These are phyloP conservation scores for Pseudopyrenochaeta lycopersici DNA, from an alignment of 2,329 filamentous ascomycete genomes.

Conservation along the genomic window DNA sequence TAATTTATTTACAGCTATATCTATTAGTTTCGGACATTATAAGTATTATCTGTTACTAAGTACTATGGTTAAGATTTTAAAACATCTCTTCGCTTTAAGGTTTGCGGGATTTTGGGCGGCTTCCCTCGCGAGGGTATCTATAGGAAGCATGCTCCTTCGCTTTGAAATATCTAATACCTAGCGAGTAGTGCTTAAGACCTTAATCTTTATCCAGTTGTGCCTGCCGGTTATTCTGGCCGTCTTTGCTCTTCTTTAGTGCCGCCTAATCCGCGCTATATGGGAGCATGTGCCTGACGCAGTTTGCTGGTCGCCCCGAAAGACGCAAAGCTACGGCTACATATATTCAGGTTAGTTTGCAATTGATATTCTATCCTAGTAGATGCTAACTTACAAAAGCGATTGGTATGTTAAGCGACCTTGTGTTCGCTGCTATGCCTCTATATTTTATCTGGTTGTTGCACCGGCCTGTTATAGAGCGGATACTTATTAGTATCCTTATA, in stretches of 20 bases:
- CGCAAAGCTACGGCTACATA: too few species aligned
- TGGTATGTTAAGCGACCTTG: neutral
- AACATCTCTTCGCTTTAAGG: too few species aligned
- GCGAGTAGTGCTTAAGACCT: neutral
- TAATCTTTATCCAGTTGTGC: neutral
- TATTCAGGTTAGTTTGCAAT: too few species aligned
- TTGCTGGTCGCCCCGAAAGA: neutral
- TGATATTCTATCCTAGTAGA: too few species aligned
- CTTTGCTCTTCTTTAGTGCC: neutral
- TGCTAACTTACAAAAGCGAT: too few species aligned
- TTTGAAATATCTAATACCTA: neutral
- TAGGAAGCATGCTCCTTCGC: neutral
- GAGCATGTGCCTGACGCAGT: neutral
- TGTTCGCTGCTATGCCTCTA: conserved; percentile 1
- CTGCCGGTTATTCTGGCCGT: neutral
- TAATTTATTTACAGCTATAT: too few species aligned
- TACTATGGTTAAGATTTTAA: too few species aligned
- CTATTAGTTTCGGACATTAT: too few species aligned
- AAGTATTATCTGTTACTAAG: too few species aligned
- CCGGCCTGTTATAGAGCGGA: neutral
- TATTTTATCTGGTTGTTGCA: conserved; percentile 1
- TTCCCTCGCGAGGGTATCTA: neutral
- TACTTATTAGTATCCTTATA: conserved; percentile 1
- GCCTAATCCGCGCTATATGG: conserved; percentile 1
- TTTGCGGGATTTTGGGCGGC: neutral